Base-by-base conservation (phyloP, 164 flowering plant species). In the Dillenia suffruticosa region DNA sequence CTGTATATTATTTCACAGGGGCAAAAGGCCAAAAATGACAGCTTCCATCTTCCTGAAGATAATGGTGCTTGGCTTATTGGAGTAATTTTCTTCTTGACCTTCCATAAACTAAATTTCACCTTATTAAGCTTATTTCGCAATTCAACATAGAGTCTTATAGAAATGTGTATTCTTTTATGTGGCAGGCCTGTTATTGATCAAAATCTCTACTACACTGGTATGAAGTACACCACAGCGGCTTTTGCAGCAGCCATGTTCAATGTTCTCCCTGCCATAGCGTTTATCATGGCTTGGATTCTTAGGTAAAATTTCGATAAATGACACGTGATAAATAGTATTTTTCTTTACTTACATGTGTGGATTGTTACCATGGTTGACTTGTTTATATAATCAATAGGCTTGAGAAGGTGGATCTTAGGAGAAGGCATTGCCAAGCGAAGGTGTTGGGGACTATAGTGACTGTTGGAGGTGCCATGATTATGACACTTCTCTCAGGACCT, bases 221-320 rank as follows among this genome's bases (percentile, higher is more conserved):
- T 83, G 87, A 77, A 77, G 67, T 70, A 69, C 13, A 81, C 84
- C 8, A 73, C 82, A 10, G 83, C 87, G 24, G 73, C 83, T 10
- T 81, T 81, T 55, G 22, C 79, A 17, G 16, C 81, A 19, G 75
- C 87, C 14, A 71, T 82, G 81, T 45, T 61, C 75, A 82, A 82
- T 68, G 51, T 74, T 46, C 68, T 80, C 58, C 87, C 87, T 45
- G 81, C 84, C 19, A 49, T 80, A 17, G 69, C 81, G 0, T 82
- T 82, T 57, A 0, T 82, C 3, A 24, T 82, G 74, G 87, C 87
- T 52, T 76, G 78, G 77, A 44, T 70, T 10, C 56, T 63, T 13
- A 69, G 81, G 85, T 81, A 63, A 19, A 19, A 19, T 19, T 1
- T 19, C 22, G 22, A 19, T 19, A 1, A 19, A 19, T 19, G 22